phyloP scores from a whole-genome alignment of 768 basidiomycete genomes.

The Tubosaeta sp. region DNA sequence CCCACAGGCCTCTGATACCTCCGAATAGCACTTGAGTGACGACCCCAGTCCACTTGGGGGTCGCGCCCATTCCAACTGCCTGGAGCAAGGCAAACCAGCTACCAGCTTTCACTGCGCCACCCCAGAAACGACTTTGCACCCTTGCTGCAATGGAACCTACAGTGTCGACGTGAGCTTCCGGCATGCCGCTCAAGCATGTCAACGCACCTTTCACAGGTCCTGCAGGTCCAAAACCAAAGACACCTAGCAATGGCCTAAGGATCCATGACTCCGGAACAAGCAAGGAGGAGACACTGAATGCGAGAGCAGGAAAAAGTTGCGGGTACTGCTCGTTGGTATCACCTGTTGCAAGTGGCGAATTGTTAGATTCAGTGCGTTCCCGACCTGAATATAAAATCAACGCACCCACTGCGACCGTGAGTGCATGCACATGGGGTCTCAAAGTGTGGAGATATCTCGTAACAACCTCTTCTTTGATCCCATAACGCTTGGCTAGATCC shows the following conservation, averaged over 20 bases:
- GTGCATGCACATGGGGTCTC: conserved; percentile 4
- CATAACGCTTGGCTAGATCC: not conserved
- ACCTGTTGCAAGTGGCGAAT: not conserved
- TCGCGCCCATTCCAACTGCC: conserved; percentile 9
- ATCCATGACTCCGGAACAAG: conserved; percentile 16
- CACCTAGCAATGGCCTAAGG: conserved; percentile 6
- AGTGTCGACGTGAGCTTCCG: not conserved
- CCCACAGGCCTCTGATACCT: not conserved
- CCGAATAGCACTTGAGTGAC: not conserved
- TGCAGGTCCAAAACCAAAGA: conserved; percentile 14
- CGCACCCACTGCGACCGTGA: conserved; percentile 11
- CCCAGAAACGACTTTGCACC: conserved; percentile 6
- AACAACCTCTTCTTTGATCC: conserved; percentile 5
- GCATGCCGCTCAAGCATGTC: fast-evolving
- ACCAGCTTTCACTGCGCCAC: not conserved
- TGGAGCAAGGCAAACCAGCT: conserved; percentile 16
- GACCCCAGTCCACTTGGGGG: conserved; percentile 5
- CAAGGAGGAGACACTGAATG: not conserved
- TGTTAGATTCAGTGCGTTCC: not conserved
- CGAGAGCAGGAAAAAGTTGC: conserved; percentile 1
- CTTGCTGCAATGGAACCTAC: conserved; percentile 15
- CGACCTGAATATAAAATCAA: not conserved
- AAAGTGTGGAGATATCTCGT: conserved; percentile 1
- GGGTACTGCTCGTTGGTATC: conserved; percentile 14
- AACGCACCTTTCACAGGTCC: conserved; percentile 13